Evolutionary conservation across 2,329 filamentous ascomycete genomes (phyloP), one percentile per base, ranked within the genome.

Genomic region (Microdochium bolleyi): DNA sequence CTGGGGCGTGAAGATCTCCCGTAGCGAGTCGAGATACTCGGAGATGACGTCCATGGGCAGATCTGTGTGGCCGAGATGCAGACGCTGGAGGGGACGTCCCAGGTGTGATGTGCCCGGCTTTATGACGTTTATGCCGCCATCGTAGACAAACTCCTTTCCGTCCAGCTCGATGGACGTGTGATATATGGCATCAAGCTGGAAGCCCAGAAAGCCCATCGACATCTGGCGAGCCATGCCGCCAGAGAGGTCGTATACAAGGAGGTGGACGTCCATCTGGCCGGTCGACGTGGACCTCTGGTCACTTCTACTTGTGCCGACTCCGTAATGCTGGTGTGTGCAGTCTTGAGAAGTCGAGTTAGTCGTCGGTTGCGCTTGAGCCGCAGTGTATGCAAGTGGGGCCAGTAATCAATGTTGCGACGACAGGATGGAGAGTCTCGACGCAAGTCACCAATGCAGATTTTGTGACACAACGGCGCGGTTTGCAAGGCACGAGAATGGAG

Each of bases 121-220:
- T 55, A 92, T 90, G 52, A 85, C 84, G 61, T 95, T 88, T 51
- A 97, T 87, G 52, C 90, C 90, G 52, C 88, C 85, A 55, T 95
- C 92, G 60, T 92, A 97, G 62, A 92, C 82, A 68, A 95, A 96
- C 70, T 99, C 94, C 50, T 87, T 79, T n/a, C 85, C 85, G 51
- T 84, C 81, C 38, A 97, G 76, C 44, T 96, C 86, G 52, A 99
- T 84, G 0, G 92, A 89, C 0, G 94, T 97, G 68, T 99, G 94
- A 61, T 97, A 97, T 51, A 99, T 83, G 52, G 94, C 94, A 68
- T 97, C 92, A 50, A 96, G 89, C 51, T 79, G 73, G 58, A 82
- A 78, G 16, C 79, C 72, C 10, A 84, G 67, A 52, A 77, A 58
- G 55, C 74, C 68, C 71, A 72, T 67, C 19, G 79, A 82, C 72